These are phyloP conservation scores for Candida sanyaensis DNA, from an alignment of 1,139 yeast genomes.

Conservation along the genomic window DNA sequence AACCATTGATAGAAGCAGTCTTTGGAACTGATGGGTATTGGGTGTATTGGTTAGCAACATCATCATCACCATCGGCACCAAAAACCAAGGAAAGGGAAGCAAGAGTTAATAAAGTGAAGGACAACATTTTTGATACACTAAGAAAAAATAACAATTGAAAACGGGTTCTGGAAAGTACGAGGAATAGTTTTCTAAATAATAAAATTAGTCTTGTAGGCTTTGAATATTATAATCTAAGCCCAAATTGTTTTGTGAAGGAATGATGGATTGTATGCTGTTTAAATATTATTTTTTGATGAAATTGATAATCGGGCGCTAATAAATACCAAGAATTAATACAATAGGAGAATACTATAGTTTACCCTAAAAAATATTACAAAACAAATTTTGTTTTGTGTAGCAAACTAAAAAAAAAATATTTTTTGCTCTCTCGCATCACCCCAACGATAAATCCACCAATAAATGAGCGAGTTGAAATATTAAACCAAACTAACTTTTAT, in stretches of 20 bases:
- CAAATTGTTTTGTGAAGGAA: too few species aligned
- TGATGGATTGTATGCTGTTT: not conserved
- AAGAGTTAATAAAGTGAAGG: not conserved
- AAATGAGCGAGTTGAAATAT: not conserved
- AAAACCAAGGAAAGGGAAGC: not conserved
- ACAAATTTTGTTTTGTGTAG: too few species aligned
- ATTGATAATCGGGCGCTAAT: too few species aligned
- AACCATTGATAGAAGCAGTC: conserved; percentile 38
- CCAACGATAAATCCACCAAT: conserved; percentile 1
- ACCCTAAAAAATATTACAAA: too few species aligned
- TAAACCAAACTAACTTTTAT: too few species aligned
- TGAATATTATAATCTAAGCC: too few species aligned
- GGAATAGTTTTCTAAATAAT: too few species aligned
- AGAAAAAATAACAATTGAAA: too few species aligned
- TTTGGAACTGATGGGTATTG: conserved; percentile 35
- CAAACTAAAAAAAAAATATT: not conserved
- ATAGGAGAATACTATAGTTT: too few species aligned
- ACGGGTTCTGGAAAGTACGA: too few species aligned
- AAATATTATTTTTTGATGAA: not conserved
- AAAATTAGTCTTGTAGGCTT: too few species aligned
- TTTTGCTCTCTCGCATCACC: not conserved
- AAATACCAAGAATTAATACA: not conserved
- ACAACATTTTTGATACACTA: not conserved
- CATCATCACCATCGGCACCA: conserved; percentile 1
- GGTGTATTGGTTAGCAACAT: conserved; percentile 14